Percentiles rank a stretch among this genome's conserved stretches.
phyloP scores from a whole-genome alignment of 306 rosid genomes.

The Dicorynia guianensis region DNA sequence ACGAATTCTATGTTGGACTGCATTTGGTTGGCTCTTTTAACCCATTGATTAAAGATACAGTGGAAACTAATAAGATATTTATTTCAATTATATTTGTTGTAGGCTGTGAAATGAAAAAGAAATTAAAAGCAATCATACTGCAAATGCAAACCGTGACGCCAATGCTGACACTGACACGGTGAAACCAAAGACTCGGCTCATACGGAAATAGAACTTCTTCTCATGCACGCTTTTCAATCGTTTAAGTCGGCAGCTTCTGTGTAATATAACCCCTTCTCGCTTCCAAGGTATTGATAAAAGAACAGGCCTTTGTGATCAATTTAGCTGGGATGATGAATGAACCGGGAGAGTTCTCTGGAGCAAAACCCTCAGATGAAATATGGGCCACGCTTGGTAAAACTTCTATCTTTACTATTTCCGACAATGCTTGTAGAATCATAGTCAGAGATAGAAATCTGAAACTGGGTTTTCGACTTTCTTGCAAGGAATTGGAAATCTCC shows the following conservation, averaged over 20 bases:
- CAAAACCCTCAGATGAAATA: conserved; percentile 57
- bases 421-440: conserved; percentile 11
- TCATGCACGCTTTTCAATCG: conserved; percentile 13
- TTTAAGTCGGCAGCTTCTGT: not conserved
- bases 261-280: conserved; percentile 1
- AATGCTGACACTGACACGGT: not conserved
- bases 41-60: too few species aligned
- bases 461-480: conserved; percentile 1
- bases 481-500: not conserved
- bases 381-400: conserved; percentile 89
- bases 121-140: too few species aligned
- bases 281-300: not conserved
- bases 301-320: not conserved
- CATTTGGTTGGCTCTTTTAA: too few species aligned
- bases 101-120: too few species aligned
- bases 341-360: conserved; percentile 67
- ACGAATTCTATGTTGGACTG: too few species aligned
- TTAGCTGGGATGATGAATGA: conserved; percentile 51
- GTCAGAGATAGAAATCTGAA: conserved; percentile 9
- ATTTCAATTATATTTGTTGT: too few species aligned
- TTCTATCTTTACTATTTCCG: not conserved
- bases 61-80: too few species aligned
- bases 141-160: too few species aligned
- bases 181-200: not conserved
- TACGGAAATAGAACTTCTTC: conserved; percentile 23